Evolutionary conservation across 257 asterid genomes (phyloP), one percentile per base, ranked within the genome.

Genomic region (Gentiana dahurica): DNA sequence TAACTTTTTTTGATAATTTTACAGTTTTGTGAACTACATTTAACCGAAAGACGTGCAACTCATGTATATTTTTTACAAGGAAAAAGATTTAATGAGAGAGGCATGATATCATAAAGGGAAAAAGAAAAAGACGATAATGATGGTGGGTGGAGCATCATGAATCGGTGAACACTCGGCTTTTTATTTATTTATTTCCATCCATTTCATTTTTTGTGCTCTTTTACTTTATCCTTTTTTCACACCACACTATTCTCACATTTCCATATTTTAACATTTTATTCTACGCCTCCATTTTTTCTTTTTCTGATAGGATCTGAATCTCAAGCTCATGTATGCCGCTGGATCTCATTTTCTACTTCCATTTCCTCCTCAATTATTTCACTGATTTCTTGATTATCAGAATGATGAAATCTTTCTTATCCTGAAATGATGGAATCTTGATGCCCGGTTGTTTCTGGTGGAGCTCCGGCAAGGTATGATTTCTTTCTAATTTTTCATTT

Each of bases 371-470:
- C 24, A 24, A 24, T 24, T 24, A 24, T 24, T 24, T 24, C 24
- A 24, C 24, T 49, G 36, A 48, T 56, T 12, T 48, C 38, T 10
- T 1, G 45, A 41, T 33, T 57, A 41, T 37, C 49, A n/a, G 38
- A 33, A 36, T 15, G 34, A 55, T 59, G 66, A 51, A 34, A 35
- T 24, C 24, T 24, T 24, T 24, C 24, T 24, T 24, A 24, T 24
- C 24, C 24, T 24, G 24, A 24, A 33, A 36, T 15, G 34, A 55
- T 59, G 66, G 43, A 34, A 35, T 66, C 61, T 66, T 59, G 64
- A 65, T 52, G 60, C 34, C 65, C 65, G 60, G 45, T 65, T 41
- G 47, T 44, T 43, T 32, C 11, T 35, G 65, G 55, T 55, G 63
- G 49, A 48, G 53, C 58, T 48, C 51, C 44, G 24, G 6, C 34